Evolutionary conservation across 441 rosid species (phyloP).

Genomic region (Corymbia calophylla): DNA sequence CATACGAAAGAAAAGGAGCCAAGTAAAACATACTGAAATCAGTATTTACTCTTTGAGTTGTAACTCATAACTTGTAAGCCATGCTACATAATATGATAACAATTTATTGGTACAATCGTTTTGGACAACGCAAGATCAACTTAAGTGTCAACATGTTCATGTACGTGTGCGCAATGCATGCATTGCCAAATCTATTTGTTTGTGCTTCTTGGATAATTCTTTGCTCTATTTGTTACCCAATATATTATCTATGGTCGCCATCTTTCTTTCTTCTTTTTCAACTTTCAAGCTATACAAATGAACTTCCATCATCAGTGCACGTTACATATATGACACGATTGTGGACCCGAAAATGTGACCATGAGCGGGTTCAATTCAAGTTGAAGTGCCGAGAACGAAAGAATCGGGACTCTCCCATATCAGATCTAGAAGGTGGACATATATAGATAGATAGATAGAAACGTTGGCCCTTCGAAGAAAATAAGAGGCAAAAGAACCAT

Average conservation of each 20-base stretch:
- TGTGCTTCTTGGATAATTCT: not conserved
- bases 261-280: not conserved
- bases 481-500: not conserved
- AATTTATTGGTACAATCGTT: not conserved
- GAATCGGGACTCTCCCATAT: not conserved
- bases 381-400: not conserved
- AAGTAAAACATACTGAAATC: no score
- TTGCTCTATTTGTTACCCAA: not conserved
- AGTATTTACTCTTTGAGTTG: no score
- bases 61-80: not conserved
- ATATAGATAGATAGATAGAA: no score
- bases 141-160: not conserved
- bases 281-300: not conserved
- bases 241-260: not conserved
- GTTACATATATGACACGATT: fast-evolving
- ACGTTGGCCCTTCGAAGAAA: not conserved
- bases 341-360: not conserved
- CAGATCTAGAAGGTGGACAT: not conserved
- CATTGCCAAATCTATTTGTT: not conserved
- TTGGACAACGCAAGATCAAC: not conserved
- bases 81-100: no score
- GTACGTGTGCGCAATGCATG: not conserved
- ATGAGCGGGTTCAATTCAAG: not conserved
- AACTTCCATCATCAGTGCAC: not conserved
- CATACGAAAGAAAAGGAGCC: no score